Base-by-base conservation (phyloP, 2,329 filamentous ascomycete genomes). In the Podosphaera aphanis region DNA sequence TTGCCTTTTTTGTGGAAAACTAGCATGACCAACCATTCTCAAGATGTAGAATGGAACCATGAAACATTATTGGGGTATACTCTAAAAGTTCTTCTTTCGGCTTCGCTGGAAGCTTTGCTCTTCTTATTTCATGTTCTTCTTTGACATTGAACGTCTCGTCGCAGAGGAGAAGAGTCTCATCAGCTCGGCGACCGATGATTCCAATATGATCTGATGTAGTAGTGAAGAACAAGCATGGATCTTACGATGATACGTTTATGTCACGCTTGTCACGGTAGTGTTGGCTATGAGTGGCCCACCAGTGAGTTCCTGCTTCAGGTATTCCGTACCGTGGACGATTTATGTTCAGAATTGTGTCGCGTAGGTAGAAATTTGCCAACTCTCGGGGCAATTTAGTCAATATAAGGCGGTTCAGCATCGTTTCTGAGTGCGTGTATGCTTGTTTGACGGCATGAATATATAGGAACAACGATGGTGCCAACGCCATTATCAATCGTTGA, bases 371-470 rank as follows among this genome's bases (percentile, higher is more conserved):
- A 10, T 33, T 19, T 11, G 5, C 25, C 10, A 43, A 13, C 20
- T 46, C 13, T 31, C 27, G 15, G 13, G 46, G 31, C 8, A 35
- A 27, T 38, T 27, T 29, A 39, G 29, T 25, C 2, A 33, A 29
- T 15, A 43, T n/a, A n/a, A 13, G 10, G 2, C 40, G 29, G 18
- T 43, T 38, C 13, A 37, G 29, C n/a, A n/a, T 38, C 5, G 41
- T 35, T 20, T 18, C 37, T 43, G 40, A 43, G 5, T 40, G n/a
- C 7, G 18, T 31, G 23, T 46, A 46, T 15, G 44, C 44, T 29
- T 40, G 36, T 19, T n/a, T 44, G 19, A 47, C 37, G 44, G 44
- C 46, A 19, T 40, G 27, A 6, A 47, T 10, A 38, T 31, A 44
- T 16, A 47, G 21, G 13, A 29, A 29, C 11, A 29, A 11, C 11